phyloP scores from a whole-genome alignment of 768 basidiomycete species.

The Macrolepiota fuliginosa region DNA sequence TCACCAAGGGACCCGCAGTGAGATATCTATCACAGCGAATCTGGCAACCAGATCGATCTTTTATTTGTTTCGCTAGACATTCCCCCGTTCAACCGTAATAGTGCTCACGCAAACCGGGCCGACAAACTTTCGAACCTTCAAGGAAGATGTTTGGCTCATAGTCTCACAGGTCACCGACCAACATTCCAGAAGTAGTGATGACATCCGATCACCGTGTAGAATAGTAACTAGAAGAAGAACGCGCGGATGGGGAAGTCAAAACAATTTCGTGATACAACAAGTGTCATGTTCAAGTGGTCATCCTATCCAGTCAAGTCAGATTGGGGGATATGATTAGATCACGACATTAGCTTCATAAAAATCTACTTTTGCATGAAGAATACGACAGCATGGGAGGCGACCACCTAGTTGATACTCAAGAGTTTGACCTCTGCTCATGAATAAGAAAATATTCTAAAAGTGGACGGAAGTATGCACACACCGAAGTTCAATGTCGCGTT shows the following conservation, averaged over 20 bases:
- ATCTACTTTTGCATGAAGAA: conserved; percentile 10
- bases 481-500: conserved; percentile 85
- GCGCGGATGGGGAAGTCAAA: too few species aligned
- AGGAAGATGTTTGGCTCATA: background rate
- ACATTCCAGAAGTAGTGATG: background rate
- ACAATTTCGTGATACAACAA: background rate
- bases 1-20: background rate
- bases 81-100: background rate
- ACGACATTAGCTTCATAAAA: conserved; percentile 1
- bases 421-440: conserved; percentile 64
- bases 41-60: background rate
- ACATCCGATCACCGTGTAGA: background rate
- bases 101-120: conserved; percentile 11
- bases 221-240: background rate
- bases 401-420: conserved; percentile 56
- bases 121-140: background rate
- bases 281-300: background rate
- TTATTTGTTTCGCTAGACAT: background rate
- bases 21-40: background rate
- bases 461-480: conserved; percentile 32
- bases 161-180: background rate
- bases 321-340: background rate
- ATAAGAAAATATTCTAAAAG: background rate
- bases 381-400: background rate
- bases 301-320: background rate